Evolutionary conservation across 1,284 basidiomycete genomes (phyloP).

Genomic region (Ustilago loliicola): DNA sequence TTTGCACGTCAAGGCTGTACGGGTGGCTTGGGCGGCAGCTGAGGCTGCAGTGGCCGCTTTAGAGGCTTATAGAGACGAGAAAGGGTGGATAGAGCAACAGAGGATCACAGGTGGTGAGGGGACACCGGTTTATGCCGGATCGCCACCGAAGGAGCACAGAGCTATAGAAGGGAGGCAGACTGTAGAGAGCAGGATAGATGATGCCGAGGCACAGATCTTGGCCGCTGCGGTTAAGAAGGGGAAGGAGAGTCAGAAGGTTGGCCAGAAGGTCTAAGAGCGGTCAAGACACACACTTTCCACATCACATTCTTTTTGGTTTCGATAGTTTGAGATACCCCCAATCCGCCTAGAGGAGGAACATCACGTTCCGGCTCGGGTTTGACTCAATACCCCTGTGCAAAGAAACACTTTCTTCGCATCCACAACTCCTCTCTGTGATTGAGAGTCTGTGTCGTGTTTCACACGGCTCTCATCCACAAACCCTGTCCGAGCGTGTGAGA

Average conservation of each 20-base stretch:
- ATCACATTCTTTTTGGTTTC: background rate
- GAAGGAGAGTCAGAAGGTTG: background rate
- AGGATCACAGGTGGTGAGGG: background rate
- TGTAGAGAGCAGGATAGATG: constrained; percentile 13
- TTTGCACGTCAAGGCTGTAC: constrained; percentile 54
- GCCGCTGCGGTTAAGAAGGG: constrained; percentile 5
- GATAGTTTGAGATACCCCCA: constrained; percentile 5
- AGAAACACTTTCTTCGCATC: too few relatives aligned
- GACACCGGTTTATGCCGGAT: background rate
- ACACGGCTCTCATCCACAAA: background rate
- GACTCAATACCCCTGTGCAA: background rate
- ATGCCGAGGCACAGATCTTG: constrained; percentile 15
- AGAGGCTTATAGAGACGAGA: constrained; percentile 57
- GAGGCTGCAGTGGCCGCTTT: constrained; percentile 56
- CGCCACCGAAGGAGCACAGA: background rate
- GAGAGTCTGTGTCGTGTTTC: background rate
- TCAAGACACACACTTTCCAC: background rate
- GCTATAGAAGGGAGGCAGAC: constrained; percentile 14
- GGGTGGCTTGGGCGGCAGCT: constrained; percentile 45
- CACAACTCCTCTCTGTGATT: background rate
- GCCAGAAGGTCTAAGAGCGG: background rate
- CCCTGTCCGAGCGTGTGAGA: background rate
- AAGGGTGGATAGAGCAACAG: constrained; percentile 30
- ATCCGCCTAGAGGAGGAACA: background rate
- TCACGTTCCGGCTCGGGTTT: background rate